Base-by-base conservation (phyloP, 2,329 filamentous ascomycete genomes). In the Pseudopithomyces chartarum region DNA sequence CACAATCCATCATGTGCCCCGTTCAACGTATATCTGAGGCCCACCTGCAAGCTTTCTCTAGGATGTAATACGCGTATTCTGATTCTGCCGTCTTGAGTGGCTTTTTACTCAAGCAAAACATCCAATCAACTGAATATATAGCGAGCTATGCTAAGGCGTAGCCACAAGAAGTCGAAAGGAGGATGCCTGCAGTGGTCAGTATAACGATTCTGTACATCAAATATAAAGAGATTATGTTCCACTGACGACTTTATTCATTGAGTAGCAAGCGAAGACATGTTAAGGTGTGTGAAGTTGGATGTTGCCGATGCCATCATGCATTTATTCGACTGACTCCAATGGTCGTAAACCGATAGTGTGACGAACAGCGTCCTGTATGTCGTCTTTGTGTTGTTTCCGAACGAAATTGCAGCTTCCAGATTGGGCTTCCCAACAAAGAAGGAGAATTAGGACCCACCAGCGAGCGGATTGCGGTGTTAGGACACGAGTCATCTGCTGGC, bases 141-240 rank as follows among this genome's bases (percentile, higher is more conserved):
- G 6, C 17, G 17, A 17, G 11, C 13, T 12, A 67, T 67, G 65
- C 57, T 64, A 47, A 60, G 65, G 6, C 57, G 64, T 6, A 67
- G 63, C 39, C 66, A 68, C 52, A 63, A 57, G 52, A 68, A 68
- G 44, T 68, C 64, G 11, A 49, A 54, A 13, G 55, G 55, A 2
- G 62, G 61, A 6, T 68, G 64, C 34, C 22, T 56, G 38, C 54
- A 67, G 42, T 68, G 62, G 62, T 67, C 43, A 58, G 64, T 64
- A 10, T 3, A 6, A 13, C 10, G 22, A 47, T 15, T 13, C 26
- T 34, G 6, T 42, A 20, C 26, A n/a, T 19, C 6, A 22, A 36
- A 45, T n/a, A 23, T 32, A 17, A 6, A 6, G 8, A 29, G 7
- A 3, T n/a, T 2, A 29, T 2, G 7, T 5, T 19, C 19, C 5